phyloP scores from a whole-genome alignment of 2,329 filamentous ascomycete genomes.

The Fusarium euwallaceae region DNA sequence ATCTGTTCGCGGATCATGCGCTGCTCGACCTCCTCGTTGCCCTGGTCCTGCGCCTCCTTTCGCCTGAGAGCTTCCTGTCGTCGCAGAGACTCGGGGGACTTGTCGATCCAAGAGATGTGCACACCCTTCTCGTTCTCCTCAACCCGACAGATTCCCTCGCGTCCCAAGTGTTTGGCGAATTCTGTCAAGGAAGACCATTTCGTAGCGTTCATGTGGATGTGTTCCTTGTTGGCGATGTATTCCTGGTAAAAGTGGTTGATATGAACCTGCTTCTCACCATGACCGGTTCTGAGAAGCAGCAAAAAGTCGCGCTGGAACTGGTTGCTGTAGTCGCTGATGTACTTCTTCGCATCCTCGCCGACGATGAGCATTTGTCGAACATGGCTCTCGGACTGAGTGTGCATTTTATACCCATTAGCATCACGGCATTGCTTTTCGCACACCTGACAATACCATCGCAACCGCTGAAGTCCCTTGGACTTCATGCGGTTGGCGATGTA shows the following conservation, averaged over 20 bases:
- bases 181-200: conserved; percentile 90
- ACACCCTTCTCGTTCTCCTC: conserved; percentile 91
- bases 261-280: conserved; percentile 90
- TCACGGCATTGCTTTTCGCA: conserved; percentile 78
- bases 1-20: conserved; percentile 88
- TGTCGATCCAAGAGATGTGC: conserved; percentile 91
- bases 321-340: conserved; percentile 83
- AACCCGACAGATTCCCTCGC: conserved; percentile 89
- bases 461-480: conserved; percentile 79
- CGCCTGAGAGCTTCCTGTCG: conserved; percentile 84
- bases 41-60: conserved; percentile 89
- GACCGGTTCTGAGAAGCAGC: conserved; percentile 80
- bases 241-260: conserved; percentile 96
- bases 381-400: conserved; percentile 86
- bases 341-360: conserved; percentile 87
- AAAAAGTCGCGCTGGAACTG: conserved; percentile 88
- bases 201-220: conserved; percentile 95
- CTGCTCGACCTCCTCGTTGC: conserved; percentile 91
- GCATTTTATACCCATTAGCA: conserved; percentile 93
- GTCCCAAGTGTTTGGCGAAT: conserved; percentile 87
- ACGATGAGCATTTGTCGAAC: conserved; percentile 90
- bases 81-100: conserved; percentile 85
- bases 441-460: conserved; percentile 92
- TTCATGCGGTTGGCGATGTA: conserved; percentile 93
- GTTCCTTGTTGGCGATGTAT: conserved; percentile 88